Base-by-base conservation (phyloP, 768 basidiomycete genomes). In the Phallus indusiatus region DNA sequence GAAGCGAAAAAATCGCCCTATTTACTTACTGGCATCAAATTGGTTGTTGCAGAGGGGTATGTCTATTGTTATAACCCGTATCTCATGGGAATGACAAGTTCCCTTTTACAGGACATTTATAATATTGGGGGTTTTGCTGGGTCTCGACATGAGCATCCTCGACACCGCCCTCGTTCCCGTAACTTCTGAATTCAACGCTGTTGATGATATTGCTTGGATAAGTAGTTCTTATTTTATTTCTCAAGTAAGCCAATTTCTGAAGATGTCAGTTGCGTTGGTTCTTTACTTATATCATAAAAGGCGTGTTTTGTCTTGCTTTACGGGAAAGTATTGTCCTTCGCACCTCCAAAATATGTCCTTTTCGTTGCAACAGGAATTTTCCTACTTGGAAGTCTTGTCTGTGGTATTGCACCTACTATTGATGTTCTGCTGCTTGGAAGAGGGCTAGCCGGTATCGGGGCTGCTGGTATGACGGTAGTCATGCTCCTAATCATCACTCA, bases 341-440 rank as follows among this genome's bases (percentile, higher is more conserved):
- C 61, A 34, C 62, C 70, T 3, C 69, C 70, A 5, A 74, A 74
- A 60, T 65, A 52, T 53, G 69, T 70, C 16, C 69, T 63, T 36
- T 52, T 63, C 20, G 52, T 52, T 5, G 53, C 61, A 17, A 53
- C 62, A 11, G 20, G 34, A 7, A 47, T 62, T 12, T 63, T 63
- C 34, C 55, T 63, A 48, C 6, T 63, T 1, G 62, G 62, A 8
- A 62, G 61, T 34, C 46, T 63, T 6, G 28, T 63, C 18, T 63
- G 62, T 48, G 62, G 47, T 4, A 42, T 63, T 24, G 62, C 62
- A 1, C 55, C 62, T 17, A 51, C 55, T 7, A 42, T 62, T 5
- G 48, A 51, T 16, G 50, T 62, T 36, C 24, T 63, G 1, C 62
- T 63, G 8, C 36, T 62, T 51, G 62, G 62, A 36, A 54, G 62